phyloP scores from a whole-genome alignment of 1,284 basidiomycete genomes.

The Salmacisia buchloeana region DNA sequence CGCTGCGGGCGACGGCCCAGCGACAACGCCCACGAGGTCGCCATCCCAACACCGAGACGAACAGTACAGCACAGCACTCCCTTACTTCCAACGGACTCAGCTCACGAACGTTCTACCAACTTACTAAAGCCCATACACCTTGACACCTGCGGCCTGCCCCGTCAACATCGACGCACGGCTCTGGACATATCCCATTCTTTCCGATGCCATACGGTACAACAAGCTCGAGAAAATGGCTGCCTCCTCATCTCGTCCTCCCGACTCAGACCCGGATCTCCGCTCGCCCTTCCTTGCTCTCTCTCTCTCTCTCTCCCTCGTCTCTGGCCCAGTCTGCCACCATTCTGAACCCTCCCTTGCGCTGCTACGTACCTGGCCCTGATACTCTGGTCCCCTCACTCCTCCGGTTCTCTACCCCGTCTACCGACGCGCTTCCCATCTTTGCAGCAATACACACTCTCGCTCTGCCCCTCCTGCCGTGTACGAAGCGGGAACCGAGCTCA shows the following conservation, averaged over 20 bases:
- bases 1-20: too few species aligned
- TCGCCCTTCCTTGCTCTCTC: neutral
- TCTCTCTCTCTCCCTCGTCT: conserved; percentile 8
- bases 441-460: conserved; percentile 6
- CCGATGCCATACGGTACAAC: too few species aligned
- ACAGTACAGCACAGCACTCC: neutral
- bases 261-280: neutral
- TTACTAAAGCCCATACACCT: neutral
- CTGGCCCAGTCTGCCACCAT: neutral
- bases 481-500: too few species aligned
- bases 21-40: too few species aligned
- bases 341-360: neutral
- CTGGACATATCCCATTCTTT: too few species aligned
- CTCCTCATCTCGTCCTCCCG: neutral
- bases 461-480: neutral
- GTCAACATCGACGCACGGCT: too few species aligned
- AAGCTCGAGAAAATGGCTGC: neutral
- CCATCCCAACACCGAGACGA: too few species aligned
- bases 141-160: neutral
- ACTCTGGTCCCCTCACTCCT: neutral
- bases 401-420: neutral
- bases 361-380: neutral
- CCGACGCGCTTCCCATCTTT: neutral
- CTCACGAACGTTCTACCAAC: neutral
- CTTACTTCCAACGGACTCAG: neutral